Evolutionary conservation across 768 basidiomycete genomes (phyloP), one percentile per base, ranked within the genome.

Genomic region (Gloeophyllum trabeum): DNA sequence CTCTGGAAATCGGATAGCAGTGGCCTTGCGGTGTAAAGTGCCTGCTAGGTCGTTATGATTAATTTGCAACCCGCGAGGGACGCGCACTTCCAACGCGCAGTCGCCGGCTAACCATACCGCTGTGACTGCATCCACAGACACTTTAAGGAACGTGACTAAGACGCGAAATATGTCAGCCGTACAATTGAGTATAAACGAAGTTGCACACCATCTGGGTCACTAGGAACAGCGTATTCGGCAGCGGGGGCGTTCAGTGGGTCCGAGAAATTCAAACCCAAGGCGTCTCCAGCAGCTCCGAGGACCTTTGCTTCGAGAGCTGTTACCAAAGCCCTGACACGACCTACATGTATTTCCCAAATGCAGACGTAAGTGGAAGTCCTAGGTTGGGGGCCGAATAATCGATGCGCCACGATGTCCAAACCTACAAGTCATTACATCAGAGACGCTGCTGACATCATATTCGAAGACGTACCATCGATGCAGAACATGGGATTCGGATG

Each of bases 351-450:
- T 53, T 94, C 90, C 94, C 94, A 98, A 12, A 96, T 73, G 55
- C 93, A 97, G 4, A 94, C 65, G 53, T 98, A 98, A 1, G 90
- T 81, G 2, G 84, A 62, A 0, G 85, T 86, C 3, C 75, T 73
- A 5, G 94, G 94, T 44, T 79, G 76, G 10, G 88, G 87, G 5
- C 94, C 94, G 54, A 96, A 94, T 7, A 98, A 63, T 20, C 93
- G 77, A 54, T 96, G 75, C 1, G 87, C 81, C 12, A 77, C 75
- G 38, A 98, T 75, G 46, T 87, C 75, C 49, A 93, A 58, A 7
- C 84, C 88, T 85, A 47, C n/a, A 4, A 28, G 14, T n/a, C 2
- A 30, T 22, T 30, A 32, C 30, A 21, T 38, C 19, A 46, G 40
- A 24, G 21, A 25, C 34, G 23, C 28, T 40, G 26, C 19, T 10